phyloP scores from a whole-genome alignment of 225 moss, liverwort and hornwort species.

The Anthoceros angustus region DNA sequence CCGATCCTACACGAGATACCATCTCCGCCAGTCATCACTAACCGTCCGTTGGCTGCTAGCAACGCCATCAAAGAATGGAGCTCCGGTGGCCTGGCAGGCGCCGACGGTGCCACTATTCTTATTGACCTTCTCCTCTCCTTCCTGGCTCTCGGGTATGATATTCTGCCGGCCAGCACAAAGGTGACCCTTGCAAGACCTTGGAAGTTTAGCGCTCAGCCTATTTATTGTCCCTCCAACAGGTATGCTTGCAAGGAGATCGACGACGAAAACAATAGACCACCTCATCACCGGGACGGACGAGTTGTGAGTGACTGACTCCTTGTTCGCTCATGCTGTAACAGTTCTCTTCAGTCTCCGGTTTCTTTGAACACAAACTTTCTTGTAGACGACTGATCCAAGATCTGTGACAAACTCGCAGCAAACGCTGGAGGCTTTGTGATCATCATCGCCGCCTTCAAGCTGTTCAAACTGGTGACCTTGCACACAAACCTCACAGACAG shows the following conservation, averaged over 20 bases:
- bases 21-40: too few species aligned
- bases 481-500: not conserved
- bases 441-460: not conserved
- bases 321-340: not conserved
- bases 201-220: not conserved
- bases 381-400: not conserved
- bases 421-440: not conserved
- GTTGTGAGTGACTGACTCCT: not conserved
- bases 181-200: too few species aligned
- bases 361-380: not conserved
- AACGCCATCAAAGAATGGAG: not conserved
- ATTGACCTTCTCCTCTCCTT: not conserved
- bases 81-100: not conserved
- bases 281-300: not conserved
- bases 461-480: not conserved
- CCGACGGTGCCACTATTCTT: not conserved
- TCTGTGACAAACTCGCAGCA: not conserved
- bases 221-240: not conserved
- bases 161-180: too few species aligned
- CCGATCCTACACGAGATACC: too few species aligned
- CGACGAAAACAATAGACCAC: not conserved
- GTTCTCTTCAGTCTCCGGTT: not conserved
- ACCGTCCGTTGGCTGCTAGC: not conserved
- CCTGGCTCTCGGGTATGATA: not conserved
- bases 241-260: constrained; percentile 3